These are phyloP conservation scores for Arthonia radiata DNA, from an alignment of 495 filamentous ascomycete genomes.

Conservation along the genomic window DNA sequence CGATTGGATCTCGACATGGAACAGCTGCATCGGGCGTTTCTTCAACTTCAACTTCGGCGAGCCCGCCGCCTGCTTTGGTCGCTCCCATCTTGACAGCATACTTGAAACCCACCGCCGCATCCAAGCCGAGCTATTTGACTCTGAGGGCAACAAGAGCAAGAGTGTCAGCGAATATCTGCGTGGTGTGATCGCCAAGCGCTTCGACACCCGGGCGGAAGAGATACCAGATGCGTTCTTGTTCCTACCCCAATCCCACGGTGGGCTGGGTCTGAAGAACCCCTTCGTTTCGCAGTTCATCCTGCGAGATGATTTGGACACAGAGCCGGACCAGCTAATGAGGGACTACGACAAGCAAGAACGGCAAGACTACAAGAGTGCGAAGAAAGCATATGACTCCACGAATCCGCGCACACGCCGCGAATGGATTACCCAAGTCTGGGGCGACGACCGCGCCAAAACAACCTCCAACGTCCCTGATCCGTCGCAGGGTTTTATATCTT, in stretches of 20 bases:
- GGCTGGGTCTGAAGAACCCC: constrained; percentile 7
- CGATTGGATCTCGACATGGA: constrained; percentile 6
- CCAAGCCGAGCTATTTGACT: constrained; percentile 3
- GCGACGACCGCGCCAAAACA: not conserved
- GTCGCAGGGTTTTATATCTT: constrained; percentile 4
- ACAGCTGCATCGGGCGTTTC: constrained; percentile 3
- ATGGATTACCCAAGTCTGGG: constrained; percentile 1
- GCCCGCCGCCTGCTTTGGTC: constrained; percentile 5
- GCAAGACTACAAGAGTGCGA: constrained; percentile 3
- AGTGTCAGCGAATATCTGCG: constrained; percentile 3
- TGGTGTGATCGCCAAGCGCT: constrained; percentile 1
- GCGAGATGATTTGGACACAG: not conserved
- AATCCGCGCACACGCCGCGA: not conserved
- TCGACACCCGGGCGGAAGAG: not conserved
- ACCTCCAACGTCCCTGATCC: no score
- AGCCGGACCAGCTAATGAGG: constrained; percentile 1
- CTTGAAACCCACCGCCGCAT: constrained; percentile 2
- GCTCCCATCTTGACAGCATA: constrained; percentile 4
- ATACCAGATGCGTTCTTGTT: constrained; percentile 3
- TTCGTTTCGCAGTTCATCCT: constrained; percentile 5
- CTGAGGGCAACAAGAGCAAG: not conserved
- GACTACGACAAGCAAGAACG: constrained; percentile 4
- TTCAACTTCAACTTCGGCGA: constrained; percentile 4
- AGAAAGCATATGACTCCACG: constrained; percentile 1
- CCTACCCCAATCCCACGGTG: constrained; percentile 5